These are phyloP conservation scores for Alternaria alternata DNA, from an alignment of 2,329 filamentous ascomycete species.

Conservation along the genomic window DNA sequence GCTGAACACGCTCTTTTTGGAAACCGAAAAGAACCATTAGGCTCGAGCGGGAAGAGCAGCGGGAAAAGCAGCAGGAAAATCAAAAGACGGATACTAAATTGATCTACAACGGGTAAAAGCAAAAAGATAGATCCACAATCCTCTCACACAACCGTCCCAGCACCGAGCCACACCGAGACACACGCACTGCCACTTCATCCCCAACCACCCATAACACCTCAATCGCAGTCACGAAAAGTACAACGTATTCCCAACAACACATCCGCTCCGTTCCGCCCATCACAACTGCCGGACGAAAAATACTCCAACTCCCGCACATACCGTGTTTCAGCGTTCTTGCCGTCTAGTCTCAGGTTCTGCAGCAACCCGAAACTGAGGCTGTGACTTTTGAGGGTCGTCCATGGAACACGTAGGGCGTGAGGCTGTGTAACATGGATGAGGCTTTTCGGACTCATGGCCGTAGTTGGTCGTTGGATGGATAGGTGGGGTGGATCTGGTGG, in stretches of 20 bases:
- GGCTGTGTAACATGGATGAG: slow-evolving; percentile 1
- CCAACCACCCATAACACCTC: neutral
- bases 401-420: neutral
- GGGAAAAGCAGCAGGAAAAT: neutral
- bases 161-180: neutral
- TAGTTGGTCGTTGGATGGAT: neutral
- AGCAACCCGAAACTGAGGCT: slow-evolving; percentile 2
- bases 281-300: neutral
- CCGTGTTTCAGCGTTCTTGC: neutral
- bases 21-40: neutral
- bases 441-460: neutral
- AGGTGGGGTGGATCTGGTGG: neutral
- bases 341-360: neutral
- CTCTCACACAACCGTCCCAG: neutral
- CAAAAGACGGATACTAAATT: neutral
- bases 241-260: neutral
- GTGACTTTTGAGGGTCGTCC: neutral
- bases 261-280: neutral
- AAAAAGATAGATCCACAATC: neutral
- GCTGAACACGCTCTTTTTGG: neutral
- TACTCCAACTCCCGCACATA: neutral
- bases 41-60: neutral
- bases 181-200: neutral
- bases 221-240: neutral
- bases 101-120: neutral